Conservation (phyloP, 2,329 filamentous ascomycete genomes). For the Bisporella sp. region DNA sequence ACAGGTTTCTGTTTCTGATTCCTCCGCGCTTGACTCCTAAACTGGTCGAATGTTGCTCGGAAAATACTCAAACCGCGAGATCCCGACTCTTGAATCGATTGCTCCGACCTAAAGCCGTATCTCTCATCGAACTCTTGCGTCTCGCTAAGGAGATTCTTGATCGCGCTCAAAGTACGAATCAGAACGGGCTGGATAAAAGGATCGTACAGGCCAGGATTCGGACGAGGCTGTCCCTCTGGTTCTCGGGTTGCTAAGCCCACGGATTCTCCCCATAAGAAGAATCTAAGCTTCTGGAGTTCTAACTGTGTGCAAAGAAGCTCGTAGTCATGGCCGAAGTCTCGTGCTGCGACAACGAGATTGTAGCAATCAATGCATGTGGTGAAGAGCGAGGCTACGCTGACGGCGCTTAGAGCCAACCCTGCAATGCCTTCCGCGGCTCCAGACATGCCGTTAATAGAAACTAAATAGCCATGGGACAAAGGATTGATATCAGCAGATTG, state of each 20-base stretch:
- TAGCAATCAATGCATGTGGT: conserved; percentile 22
- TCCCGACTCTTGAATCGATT: neutral
- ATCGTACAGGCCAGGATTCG: conserved; percentile 4
- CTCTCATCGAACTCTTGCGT: conserved; percentile 3
- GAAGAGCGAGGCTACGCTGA: conserved; percentile 20
- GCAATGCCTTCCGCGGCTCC: conserved; percentile 1
- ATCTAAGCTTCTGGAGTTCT: conserved; percentile 4
- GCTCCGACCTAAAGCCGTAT: neutral
- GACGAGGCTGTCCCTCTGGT: neutral
- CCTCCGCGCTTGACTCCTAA: conserved; percentile 11
- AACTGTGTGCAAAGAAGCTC: conserved; percentile 17
- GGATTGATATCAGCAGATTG: neutral
- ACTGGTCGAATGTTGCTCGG: conserved; percentile 14
- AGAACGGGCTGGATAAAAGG: conserved; percentile 2
- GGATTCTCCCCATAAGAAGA: conserved; percentile 11
- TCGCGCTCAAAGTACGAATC: conserved; percentile 5
- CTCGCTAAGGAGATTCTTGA: conserved; percentile 7
- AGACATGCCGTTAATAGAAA: conserved; percentile 1
- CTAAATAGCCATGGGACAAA: neutral
- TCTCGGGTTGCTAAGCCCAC: conserved; percentile 1
- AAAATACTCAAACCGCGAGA: conserved; percentile 13
- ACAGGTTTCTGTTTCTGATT: conserved; percentile 16
- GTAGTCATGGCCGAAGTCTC: conserved; percentile 19
- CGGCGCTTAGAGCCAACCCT: conserved; percentile 13
- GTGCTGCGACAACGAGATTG: conserved; percentile 18